Evolutionary conservation across 2,329 filamentous ascomycete genomes (phyloP).

Genomic region (Cercospora sp.): DNA sequence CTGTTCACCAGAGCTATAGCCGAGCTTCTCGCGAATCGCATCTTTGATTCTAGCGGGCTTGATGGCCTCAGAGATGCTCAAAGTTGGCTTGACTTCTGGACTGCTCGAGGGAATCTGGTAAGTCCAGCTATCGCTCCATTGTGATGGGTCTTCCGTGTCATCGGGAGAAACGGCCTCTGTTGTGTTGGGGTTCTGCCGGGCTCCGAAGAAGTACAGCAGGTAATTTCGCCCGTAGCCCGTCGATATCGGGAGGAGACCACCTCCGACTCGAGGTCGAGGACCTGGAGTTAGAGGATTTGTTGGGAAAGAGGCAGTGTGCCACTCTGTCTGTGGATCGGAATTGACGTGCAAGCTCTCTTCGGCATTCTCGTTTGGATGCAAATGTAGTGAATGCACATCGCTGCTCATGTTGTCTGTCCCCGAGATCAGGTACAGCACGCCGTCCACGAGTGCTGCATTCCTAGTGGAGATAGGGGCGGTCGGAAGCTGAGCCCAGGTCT

Average conservation of each 20-base stretch:
- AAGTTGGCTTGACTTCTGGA: constrained; percentile 32
- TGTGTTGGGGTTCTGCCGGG: constrained; percentile 23
- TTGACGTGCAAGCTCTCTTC: constrained; percentile 18
- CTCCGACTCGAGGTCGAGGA: constrained; percentile 43
- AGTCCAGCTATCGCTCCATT: constrained; percentile 48
- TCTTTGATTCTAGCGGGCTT: constrained; percentile 50
- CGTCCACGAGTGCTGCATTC: constrained; percentile 41
- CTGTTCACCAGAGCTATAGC: constrained; percentile 43
- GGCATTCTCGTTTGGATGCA: constrained; percentile 14
- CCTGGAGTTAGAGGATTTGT: constrained; percentile 48
- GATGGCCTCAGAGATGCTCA: constrained; percentile 34
- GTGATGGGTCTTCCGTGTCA: constrained; percentile 26
- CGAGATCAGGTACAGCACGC: constrained; percentile 45
- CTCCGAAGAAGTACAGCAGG: constrained; percentile 47
- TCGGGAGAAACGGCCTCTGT: constrained; percentile 25
- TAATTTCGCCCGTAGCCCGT: constrained; percentile 50
- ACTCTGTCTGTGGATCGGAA: constrained; percentile 35
- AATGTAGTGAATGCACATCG: constrained; percentile 32
- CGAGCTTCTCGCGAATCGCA: constrained; percentile 43
- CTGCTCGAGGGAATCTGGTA: constrained; percentile 45
- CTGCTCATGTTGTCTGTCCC: constrained; percentile 37
- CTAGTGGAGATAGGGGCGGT: constrained; percentile 35
- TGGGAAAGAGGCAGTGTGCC: constrained; percentile 45
- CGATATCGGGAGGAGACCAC: constrained; percentile 43
- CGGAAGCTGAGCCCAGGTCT: constrained; percentile 33